Percentiles rank a stretch among this genome's conserved stretches.
phyloP scores from a whole-genome alignment of 179 eudicot species.

The Drosera spatulata region DNA sequence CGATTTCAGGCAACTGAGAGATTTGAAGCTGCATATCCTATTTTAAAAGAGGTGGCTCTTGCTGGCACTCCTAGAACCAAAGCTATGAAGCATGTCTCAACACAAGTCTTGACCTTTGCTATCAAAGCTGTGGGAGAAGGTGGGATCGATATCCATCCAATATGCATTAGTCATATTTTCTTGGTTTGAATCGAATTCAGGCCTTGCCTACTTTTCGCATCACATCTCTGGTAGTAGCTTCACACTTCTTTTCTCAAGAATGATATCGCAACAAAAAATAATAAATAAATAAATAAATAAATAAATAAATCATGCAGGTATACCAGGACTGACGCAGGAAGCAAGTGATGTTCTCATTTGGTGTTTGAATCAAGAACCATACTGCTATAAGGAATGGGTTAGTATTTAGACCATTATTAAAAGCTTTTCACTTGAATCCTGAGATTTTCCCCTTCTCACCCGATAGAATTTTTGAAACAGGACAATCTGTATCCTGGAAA shows the following conservation, averaged over 20 bases:
- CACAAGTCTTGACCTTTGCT: conserved; percentile 23
- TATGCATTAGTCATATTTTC: background rate
- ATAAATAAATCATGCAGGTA: conserved; percentile 19
- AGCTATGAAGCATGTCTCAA: conserved; percentile 30
- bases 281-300: too few species aligned
- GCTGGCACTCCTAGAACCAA: conserved; percentile 34
- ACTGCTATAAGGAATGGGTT: conserved; percentile 46
- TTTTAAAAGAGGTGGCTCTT: conserved; percentile 40
- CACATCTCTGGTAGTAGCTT: too few species aligned
- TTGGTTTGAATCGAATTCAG: background rate
- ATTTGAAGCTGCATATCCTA: conserved; percentile 39
- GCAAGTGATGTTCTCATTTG: conserved; percentile 25
- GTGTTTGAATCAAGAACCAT: conserved; percentile 36
- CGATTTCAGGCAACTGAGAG: conserved; percentile 34
- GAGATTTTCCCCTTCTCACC: background rate
- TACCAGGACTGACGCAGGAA: conserved; percentile 23
- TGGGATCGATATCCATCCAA: background rate
- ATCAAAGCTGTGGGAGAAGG: conserved; percentile 32
- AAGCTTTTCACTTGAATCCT: background rate
- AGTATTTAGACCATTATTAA: conserved; percentile 7
- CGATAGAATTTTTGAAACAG: conserved; percentile 15
- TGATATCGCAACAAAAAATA: conserved; percentile 1
- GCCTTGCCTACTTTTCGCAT: too few species aligned
- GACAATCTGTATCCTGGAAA: conserved; percentile 31
- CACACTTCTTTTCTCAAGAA: too few species aligned